Evolutionary conservation across 2,329 filamentous ascomycete species (phyloP), one percentile per base, ranked within the genome.

Genomic region (Ceratocystis lukuohia): DNA sequence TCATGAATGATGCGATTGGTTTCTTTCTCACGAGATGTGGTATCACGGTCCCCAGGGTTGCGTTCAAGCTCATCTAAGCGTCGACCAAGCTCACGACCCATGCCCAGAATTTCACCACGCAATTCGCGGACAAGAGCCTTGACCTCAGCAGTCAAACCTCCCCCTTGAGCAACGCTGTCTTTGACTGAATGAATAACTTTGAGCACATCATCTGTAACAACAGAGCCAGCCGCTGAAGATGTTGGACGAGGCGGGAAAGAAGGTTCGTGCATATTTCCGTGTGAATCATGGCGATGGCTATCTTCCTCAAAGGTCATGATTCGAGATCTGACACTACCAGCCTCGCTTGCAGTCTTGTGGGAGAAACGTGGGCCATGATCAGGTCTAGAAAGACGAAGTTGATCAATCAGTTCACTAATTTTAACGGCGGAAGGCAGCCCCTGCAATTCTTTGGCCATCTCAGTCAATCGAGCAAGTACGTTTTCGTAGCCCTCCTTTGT

Each of bases 401-500:
- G 65, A n/a, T 66, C 64, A 10, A 89, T 77, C 12, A 92, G 81
- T 69, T 92, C 88, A 69, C 91, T 88, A 1, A 88, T 76, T 71
- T 86, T 87, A 41, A 78, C 74, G 2, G 82, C 80, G 2, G 83
- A 83, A 3, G 83, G 82, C 77, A 84, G 80, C 15, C 84, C 83
- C 2, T 78, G 74, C 3, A 96, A 81, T 76, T 88, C 91, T 67
- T 87, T 86, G 2, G 88, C 86, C 57, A 93, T 80, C 70, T 91
- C 88, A 15, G 85, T 80, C 0, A 97, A 80, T 12, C 85, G 86
- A 48, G 77, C 75, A 5, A 91, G 76, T 5, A 93, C 78, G 15
- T 81, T 80, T 22, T 96, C 91, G 72, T 97, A 91, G n/a, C 92
- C 93, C 72, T 97, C 94, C 71, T 90, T 96, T 5, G 94, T 97